Base-by-base conservation (phyloP, 129 eudicot species). In the Chrysanthemum seticuspe region DNA sequence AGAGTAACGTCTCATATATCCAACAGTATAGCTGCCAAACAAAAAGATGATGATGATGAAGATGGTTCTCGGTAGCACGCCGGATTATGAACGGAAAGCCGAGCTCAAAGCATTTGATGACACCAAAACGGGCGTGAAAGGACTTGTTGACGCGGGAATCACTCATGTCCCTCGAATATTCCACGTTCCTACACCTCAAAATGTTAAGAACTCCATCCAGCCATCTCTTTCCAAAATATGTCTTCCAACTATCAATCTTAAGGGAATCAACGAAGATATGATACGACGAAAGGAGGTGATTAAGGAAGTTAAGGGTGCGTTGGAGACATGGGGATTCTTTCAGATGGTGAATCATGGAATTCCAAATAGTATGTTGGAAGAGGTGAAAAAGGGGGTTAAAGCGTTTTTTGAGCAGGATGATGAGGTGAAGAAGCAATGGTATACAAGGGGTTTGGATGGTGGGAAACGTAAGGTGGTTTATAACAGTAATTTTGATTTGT, bases 241-340 rank as follows among this genome's bases (percentile, higher is more conserved):
- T 31, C 75, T 84, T 56, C 88, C 88, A 3, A 73, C 80, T 2
- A 73, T 84, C 45, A 80, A 77, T 27, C 80, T 84, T 0, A 34
- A 47, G 6, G 88, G 83, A 45, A 56, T 75, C 29, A 64, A 72
- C 11, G 49, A 68, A 15, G 56, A 44, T 25, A 54, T 34, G 1
- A 62, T 8, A 0, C 49, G 56, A 11, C 73, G 80, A 21, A 65
- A 52, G 47, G 73, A 53, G 75, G 75, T 74, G 23, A 27, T 84
- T 0, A 51, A 71, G n/a, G 48, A 81, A 72, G 68, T 40, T 40
- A 40, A 40, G 10, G 47, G 6, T 40, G 47, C 47, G 47, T 40
- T 40, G 47, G 47, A 40, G 47, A 40, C 47, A 40, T 40, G 47
- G 47, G 47, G 47, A 40, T 40, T 40, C 9, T 40, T 40, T 40